Base-by-base conservation (phyloP, 225 moss, liverwort and hornwort genomes). In the Polytrichum formosum region DNA sequence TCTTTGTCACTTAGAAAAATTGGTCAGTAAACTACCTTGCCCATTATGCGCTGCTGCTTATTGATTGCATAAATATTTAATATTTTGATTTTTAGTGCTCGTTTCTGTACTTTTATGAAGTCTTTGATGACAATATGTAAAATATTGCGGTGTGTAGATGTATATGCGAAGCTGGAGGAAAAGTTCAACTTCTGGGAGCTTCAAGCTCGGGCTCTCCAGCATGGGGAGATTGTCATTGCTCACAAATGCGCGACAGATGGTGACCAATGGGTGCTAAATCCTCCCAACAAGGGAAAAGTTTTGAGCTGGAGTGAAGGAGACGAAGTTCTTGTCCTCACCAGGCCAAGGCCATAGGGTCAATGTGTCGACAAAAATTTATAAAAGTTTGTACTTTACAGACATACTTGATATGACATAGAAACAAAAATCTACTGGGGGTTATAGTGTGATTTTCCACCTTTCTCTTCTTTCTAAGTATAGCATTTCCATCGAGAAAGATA, bases 101-200 rank as follows among this genome's bases (percentile, higher is more conserved):
- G 13, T 46, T 46, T 2, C 13, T 46, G 10, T 3, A 16, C 10
- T 46, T 46, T 46, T 13, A 16, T 2, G 46, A 46, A 46, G 46
- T 16, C 46, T 46, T 46, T 16, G 16, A 46, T 46, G 46, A 46
- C 46, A 46, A 46, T 46, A 46, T 46, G 46, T 46, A 46, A 13
- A 13, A 1, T 46, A 46, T 46, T 46, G 46, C 7, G 46, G 13
- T 21, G 31, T 65, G 71, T 63, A 80, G 87, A 72, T 71, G 66
- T 73, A 26, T 87, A 80, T 74, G 81, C 81, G 1, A 72, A 81
- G 69, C 76, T 74, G 1, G 83, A 81, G 16, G 87, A 83, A 53
- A 31, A 55, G 26, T 76, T 87, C 65, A 72, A 81, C 78, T 87
- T 87, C 31, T 75, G 78, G 83, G 88, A 83, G 71, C 85, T 85